Evolutionary conservation across 139 green algal species (phyloP).

Genomic region (Tetraselmis striata): DNA sequence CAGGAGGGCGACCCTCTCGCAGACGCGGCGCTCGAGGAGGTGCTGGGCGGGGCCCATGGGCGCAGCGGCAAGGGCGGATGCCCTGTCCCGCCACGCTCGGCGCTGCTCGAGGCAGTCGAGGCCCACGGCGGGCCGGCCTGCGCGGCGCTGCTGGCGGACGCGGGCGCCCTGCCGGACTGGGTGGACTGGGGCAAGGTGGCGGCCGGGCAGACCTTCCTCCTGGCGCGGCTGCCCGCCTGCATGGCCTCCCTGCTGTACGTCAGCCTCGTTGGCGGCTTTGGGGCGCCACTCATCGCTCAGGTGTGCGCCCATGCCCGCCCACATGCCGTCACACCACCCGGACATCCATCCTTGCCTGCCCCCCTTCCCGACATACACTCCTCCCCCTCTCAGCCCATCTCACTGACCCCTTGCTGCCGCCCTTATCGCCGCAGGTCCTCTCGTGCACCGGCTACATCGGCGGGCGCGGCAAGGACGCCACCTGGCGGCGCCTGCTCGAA

Average conservation of each 20-base stretch:
- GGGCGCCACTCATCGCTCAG: background rate
- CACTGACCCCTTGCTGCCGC: no score
- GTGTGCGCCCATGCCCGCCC: no score
- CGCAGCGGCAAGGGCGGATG: background rate
- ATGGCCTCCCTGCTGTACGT: background rate
- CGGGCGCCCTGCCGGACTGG: background rate
- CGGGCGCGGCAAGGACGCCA: background rate
- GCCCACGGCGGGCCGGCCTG: background rate
- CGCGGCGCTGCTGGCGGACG: background rate
- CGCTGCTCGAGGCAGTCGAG: background rate
- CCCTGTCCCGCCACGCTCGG: no score
- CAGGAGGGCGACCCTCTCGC: background rate
- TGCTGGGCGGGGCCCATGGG: no score
- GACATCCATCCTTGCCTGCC: no score
- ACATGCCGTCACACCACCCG: no score
- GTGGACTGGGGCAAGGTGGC: background rate
- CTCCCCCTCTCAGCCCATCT: no score
- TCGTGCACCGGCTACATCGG: background rate
- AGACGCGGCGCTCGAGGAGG: background rate
- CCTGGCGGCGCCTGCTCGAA: background rate
- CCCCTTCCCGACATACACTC: no score
- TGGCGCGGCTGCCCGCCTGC: background rate
- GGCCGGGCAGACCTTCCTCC: background rate
- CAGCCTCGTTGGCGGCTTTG: background rate
- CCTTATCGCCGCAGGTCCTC: no score